phyloP scores from a whole-genome alignment of 306 rosid genomes.

The Phaseolus lunatus region DNA sequence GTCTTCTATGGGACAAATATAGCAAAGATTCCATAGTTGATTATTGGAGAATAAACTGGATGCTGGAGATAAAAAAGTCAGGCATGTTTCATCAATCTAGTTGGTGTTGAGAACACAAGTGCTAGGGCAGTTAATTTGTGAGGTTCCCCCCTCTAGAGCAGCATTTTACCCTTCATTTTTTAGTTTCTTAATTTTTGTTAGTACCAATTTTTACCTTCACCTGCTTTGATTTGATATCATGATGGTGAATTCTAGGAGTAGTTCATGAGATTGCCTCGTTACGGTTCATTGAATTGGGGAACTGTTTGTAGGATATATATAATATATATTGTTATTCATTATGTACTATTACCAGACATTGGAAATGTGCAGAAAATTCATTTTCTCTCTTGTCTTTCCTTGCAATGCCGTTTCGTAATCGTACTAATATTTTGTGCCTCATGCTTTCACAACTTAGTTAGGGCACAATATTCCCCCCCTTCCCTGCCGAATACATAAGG shows the following conservation, averaged over 20 bases:
- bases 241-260: slow-evolving; percentile 75
- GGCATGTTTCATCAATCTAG: slow-evolving; percentile 56
- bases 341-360: slow-evolving; percentile 79
- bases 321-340: slow-evolving; percentile 63
- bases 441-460: slow-evolving; percentile 2
- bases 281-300: slow-evolving; percentile 73
- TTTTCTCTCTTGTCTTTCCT: slow-evolving; percentile 47
- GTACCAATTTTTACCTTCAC: slow-evolving; percentile 64
- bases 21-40: slow-evolving; percentile 58
- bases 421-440: neutral
- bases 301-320: slow-evolving; percentile 77
- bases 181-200: slow-evolving; percentile 66
- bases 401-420: slow-evolving; percentile 1
- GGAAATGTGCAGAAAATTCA: slow-evolving; percentile 90
- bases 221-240: slow-evolving; percentile 57
- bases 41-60: slow-evolving; percentile 70
- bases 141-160: slow-evolving; percentile 68
- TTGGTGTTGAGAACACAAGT: slow-evolving; percentile 65
- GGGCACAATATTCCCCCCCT: neutral
- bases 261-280: slow-evolving; percentile 72
- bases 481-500: neutral
- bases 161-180: slow-evolving; percentile 53
- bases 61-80: slow-evolving; percentile 54
- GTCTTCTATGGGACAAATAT: slow-evolving; percentile 63
- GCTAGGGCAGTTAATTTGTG: slow-evolving; percentile 63